Base-by-base conservation (phyloP, 2,329 filamentous ascomycete species). In the Fusarium veterinarium region DNA sequence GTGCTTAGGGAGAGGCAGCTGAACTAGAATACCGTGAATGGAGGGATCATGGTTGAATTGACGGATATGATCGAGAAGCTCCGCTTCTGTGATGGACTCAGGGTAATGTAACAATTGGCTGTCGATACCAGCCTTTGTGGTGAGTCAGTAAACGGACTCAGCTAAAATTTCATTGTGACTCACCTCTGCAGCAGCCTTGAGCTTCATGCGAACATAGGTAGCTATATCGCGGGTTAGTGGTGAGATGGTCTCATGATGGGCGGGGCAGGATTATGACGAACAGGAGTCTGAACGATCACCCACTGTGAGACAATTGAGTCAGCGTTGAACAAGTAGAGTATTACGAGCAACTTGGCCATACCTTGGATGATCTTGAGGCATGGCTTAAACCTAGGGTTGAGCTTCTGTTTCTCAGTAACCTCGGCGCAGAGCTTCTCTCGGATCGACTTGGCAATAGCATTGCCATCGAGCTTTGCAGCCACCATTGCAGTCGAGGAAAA, bases 141-240 rank as follows among this genome's bases (percentile, higher is more conserved):
- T 53, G 30, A 40, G 42, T 52, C 30, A 49, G 38, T 56, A 30
- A 53, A 13, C 20, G 19, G 28, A 44, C 40, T 38, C 56, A 72
- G 62, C 73, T n/a, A 19, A 10, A 8, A 16, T 4, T 6, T 16
- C 7, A 38, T 11, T 14, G 9, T 55, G 28, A 59, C 84, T 76
- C 86, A 95, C 93, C 89, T 98, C 96, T 81, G 93, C 87, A 65
- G 96, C 96, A 75, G 96, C 96, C 89, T 98, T 99, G 80, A 98
- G 86, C 87, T 99, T 99, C 96, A 99, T 99, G 85, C 95, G 95
- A 84, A 99, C 95, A 93, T 99, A 99, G 58, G 95, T 98, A 79
- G 92, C 93, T 95, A 79, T 28, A 69, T 58, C 72, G 65, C 72
- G 76, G 60, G 64, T 74, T 61, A 72, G 72, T 72, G 63, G 63